Percentiles rank a stretch among this genome's conserved stretches.
phyloP scores from a whole-genome alignment of 192 early-diverging fungal species.

The Umbelopsis vinacea region DNA sequence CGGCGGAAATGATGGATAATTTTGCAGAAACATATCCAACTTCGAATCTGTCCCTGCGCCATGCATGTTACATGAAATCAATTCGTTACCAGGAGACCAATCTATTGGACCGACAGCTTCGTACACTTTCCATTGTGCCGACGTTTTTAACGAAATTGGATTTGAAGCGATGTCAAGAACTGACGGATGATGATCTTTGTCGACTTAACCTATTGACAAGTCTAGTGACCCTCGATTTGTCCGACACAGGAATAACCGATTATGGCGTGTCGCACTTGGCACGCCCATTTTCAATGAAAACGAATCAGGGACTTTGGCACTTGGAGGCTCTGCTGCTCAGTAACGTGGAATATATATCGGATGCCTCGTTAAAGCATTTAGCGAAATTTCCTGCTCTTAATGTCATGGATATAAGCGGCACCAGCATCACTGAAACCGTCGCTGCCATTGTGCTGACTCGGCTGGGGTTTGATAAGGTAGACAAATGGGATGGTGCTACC shows the following conservation, averaged over 20 bases:
- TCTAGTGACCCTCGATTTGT: neutral
- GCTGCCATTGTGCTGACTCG: neutral
- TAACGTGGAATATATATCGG: neutral
- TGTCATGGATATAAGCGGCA: neutral
- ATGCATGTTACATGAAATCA: neutral
- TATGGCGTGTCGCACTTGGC: neutral
- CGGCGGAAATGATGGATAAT: neutral
- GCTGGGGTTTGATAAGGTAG: neutral
- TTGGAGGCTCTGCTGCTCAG: neutral
- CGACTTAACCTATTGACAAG: neutral
- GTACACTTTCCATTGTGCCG: neutral
- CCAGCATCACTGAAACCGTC: neutral
- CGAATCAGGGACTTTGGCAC: neutral
- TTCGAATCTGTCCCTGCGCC: neutral
- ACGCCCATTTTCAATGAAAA: neutral
- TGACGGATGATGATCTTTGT: neutral
- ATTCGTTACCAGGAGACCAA: neutral
- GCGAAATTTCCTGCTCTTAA: neutral
- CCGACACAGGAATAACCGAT: neutral
- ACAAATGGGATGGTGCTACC: neutral
- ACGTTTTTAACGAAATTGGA: neutral
- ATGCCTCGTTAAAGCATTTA: neutral
- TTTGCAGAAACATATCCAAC: constrained; percentile 2
- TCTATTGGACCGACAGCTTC: neutral
- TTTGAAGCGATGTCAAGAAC: neutral